Conservation (phyloP, 2,329 filamentous ascomycete genomes). For the Curvularia spicifera region DNA sequence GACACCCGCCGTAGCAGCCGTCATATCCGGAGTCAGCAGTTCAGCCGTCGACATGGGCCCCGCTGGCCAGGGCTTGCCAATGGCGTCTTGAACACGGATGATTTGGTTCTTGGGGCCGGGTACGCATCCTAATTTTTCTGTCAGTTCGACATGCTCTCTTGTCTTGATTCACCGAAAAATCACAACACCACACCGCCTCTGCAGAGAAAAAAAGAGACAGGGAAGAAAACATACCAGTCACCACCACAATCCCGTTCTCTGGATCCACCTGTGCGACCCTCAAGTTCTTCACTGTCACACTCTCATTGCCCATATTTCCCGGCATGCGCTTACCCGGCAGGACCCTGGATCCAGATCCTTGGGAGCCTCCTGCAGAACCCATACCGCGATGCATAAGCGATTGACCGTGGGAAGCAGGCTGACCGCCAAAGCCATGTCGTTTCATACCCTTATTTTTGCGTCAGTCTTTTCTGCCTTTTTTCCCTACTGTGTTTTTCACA, state of each 20-base stretch:
- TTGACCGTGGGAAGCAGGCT: slow-evolving; percentile 92
- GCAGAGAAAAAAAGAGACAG: background rate
- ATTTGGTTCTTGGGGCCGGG: slow-evolving; percentile 86
- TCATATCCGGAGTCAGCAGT: slow-evolving; percentile 21
- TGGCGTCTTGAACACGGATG: slow-evolving; percentile 85
- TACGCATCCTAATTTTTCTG: slow-evolving; percentile 63
- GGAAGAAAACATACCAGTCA: slow-evolving; percentile 68
- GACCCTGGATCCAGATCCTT: slow-evolving; percentile 91
- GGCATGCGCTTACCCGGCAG: slow-evolving; percentile 98
- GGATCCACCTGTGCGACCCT: slow-evolving; percentile 87
- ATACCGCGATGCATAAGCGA: slow-evolving; percentile 92
- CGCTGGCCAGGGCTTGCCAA: slow-evolving; percentile 80
- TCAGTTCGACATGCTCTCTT: no score
- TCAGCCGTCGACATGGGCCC: slow-evolving; percentile 48
- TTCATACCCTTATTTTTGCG: slow-evolving; percentile 77
- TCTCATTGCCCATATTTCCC: slow-evolving; percentile 90
- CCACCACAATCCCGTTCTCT: slow-evolving; percentile 84
- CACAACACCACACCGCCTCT: background rate
- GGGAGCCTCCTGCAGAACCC: slow-evolving; percentile 86
- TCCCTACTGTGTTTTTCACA: no score
- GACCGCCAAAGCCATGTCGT: slow-evolving; percentile 85
- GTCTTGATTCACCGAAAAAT: background rate
- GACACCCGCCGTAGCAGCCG: slow-evolving; percentile 14
- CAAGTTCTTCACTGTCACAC: slow-evolving; percentile 88
- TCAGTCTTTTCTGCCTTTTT: slow-evolving; percentile 6